Base-by-base conservation (phyloP, 2,329 filamentous ascomycete genomes). In the Fusarium buxicola region DNA sequence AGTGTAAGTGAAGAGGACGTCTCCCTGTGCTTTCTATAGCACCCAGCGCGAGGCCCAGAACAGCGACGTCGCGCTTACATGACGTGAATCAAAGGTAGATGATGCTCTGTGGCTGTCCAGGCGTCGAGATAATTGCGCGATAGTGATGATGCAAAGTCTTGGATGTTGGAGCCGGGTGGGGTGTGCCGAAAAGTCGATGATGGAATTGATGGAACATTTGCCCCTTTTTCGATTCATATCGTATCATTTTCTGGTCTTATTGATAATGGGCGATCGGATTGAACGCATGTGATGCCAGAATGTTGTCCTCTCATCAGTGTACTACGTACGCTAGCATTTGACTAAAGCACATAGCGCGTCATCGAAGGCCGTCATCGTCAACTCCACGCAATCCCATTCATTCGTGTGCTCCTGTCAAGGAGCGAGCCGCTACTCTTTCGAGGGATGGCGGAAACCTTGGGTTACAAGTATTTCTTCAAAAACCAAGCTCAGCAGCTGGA, bases 71-170 rank as follows among this genome's bases (percentile, higher is more conserved):
- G 21, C 21, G 21, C 21, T 43, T 13, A 11, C 7, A 43, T 45
- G 27, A 45, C 41, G 41, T 45, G 41, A 3, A 16, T 24, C 21
- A 30, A 30, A 31, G 13, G n/a, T 41, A 4, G 7, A 65, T 65
- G 57, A 65, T 65, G 53, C 31, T 63, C n/a, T 44, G 25, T 41
- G 34, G 40, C 41, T 53, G 62, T 55, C 44, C 65, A 55, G 38
- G 27, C 21, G 21, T 21, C 21, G 61, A 43, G 47, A 16, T 32
- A 48, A 34, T 39, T 39, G 41, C 35, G 41, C 18, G 39, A 46
- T 13, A 27, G 50, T 46, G 11, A 53, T 34, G 16, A 31, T 16
- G 12, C n/a, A 47, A 13, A 25, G 21, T 21, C 21, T 4, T 21
- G 16, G 28, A 35, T 28, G n/a, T 46, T 32, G 11, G 30, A 34